Percentiles rank a stretch among this genome's conserved stretches.
Conservation (phyloP, 179 eudicot genomes). For the Dionaea muscipula region DNA sequence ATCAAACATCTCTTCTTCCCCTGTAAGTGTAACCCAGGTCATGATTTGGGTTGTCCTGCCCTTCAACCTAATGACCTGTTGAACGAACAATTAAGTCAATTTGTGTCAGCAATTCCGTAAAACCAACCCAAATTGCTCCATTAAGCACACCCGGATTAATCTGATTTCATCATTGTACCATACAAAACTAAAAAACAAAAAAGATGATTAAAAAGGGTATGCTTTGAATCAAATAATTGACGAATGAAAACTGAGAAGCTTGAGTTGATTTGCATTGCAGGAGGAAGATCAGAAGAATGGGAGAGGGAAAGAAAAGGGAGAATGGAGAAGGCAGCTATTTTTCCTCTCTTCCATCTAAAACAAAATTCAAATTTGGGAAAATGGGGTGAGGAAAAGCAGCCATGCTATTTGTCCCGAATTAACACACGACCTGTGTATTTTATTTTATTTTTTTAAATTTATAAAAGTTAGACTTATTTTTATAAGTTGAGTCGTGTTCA, state of each 20-base stretch:
- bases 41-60: neutral
- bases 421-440: too few relatives aligned
- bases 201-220: neutral
- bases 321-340: slow-evolving; percentile 3
- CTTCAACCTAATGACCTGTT: neutral
- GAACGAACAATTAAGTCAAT: neutral
- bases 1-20: neutral
- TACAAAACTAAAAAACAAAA: too few relatives aligned
- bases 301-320: neutral
- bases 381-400: too few relatives aligned
- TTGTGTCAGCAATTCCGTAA: neutral
- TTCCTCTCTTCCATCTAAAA: slow-evolving; percentile 6
- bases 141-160: neutral
- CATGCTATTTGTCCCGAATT: too few relatives aligned
- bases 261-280: neutral
- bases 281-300: neutral
- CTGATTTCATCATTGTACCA: neutral
- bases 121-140: neutral
- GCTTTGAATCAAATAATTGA: neutral
- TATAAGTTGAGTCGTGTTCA: too few relatives aligned
- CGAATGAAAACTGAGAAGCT: neutral
- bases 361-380: too few relatives aligned
- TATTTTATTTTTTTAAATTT: too few relatives aligned
- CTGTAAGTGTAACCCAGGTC: neutral
- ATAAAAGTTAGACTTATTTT: too few relatives aligned